Conservation (phyloP, 2,329 filamentous ascomycete species). For the Tolypocladium nubicola region DNA sequence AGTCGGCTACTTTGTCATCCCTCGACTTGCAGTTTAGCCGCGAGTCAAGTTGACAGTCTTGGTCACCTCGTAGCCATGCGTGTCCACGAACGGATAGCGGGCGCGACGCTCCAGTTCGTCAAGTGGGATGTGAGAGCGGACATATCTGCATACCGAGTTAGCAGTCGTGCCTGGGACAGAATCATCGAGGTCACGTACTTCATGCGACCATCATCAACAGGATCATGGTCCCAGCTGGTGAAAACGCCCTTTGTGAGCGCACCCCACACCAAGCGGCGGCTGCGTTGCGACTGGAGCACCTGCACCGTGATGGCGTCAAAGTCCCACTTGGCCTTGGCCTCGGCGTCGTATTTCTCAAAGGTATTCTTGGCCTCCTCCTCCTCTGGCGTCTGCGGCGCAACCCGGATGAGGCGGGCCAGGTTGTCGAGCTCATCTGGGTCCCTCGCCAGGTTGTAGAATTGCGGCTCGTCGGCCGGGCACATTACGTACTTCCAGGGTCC, state of each 20-base stretch:
- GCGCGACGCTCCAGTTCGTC: conserved; percentile 72
- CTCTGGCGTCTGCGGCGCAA: conserved; percentile 25
- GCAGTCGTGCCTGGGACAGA: neutral
- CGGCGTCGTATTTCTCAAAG: conserved; percentile 58
- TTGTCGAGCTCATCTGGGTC: conserved; percentile 75
- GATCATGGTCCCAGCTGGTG: conserved; percentile 80
- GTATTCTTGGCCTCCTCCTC: conserved; percentile 36
- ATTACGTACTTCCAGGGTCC: conserved; percentile 86
- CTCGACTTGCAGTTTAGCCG: conserved; percentile 4
- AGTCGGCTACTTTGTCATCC: neutral
- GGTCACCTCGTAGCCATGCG: conserved; percentile 37
- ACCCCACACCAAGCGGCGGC: conserved; percentile 67
- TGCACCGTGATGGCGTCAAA: conserved; percentile 65
- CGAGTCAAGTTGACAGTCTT: conserved; percentile 26
- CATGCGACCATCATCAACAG: conserved; percentile 55
- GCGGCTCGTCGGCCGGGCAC: conserved; percentile 72
- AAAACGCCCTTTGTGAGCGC: conserved; percentile 68
- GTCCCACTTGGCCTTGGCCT: conserved; percentile 71
- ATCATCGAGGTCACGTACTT: conserved; percentile 36
- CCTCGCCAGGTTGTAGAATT: conserved; percentile 67
- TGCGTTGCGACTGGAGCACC: conserved; percentile 68
- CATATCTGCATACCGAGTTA: conserved; percentile 47
- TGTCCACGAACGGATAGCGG: conserved; percentile 57
- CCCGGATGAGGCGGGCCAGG: conserved; percentile 41
- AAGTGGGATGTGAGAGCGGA: conserved; percentile 71